Conservation (phyloP, 192 early-diverging fungal genomes). For the Coemansia sp. region DNA sequence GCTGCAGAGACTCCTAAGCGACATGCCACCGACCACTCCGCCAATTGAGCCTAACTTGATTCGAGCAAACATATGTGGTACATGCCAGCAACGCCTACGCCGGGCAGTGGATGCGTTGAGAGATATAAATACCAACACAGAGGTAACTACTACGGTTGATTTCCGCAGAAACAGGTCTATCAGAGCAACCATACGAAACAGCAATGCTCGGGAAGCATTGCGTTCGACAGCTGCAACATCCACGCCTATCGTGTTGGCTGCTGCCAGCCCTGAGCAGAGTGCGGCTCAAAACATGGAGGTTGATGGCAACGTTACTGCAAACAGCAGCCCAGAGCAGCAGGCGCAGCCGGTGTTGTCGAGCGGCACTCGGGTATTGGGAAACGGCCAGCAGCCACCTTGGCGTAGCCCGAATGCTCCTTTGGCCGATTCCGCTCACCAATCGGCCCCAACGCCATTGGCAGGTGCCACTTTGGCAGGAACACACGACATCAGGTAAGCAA, state of each 20-base stretch:
- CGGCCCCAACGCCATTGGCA: neutral
- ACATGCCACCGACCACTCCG: slow-evolving; percentile 6
- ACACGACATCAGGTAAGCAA: neutral
- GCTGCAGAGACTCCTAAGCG: slow-evolving; percentile 6
- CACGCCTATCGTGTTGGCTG: neutral
- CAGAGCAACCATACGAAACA: slow-evolving; percentile 19
- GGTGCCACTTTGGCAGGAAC: slow-evolving; percentile 6
- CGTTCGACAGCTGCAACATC: neutral
- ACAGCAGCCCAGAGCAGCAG: neutral
- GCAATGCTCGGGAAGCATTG: slow-evolving; percentile 4
- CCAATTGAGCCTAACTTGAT: slow-evolving; percentile 28
- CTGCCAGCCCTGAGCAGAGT: neutral
- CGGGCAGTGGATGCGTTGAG: slow-evolving; percentile 34
- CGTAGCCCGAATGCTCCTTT: neutral
- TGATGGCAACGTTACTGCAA: neutral
- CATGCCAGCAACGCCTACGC: slow-evolving; percentile 46
- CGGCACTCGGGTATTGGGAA: neutral
- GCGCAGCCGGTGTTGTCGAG: neutral
- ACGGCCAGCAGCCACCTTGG: neutral
- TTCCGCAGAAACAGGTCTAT: slow-evolving; percentile 49
- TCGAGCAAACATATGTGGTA: slow-evolving; percentile 49
- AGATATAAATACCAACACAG: too few relatives aligned
- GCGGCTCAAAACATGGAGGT: neutral
- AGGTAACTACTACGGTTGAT: slow-evolving; percentile 16
- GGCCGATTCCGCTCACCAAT: neutral